Evolutionary conservation across 163 green algal species (phyloP).

Genomic region (Picocystis sp.): DNA sequence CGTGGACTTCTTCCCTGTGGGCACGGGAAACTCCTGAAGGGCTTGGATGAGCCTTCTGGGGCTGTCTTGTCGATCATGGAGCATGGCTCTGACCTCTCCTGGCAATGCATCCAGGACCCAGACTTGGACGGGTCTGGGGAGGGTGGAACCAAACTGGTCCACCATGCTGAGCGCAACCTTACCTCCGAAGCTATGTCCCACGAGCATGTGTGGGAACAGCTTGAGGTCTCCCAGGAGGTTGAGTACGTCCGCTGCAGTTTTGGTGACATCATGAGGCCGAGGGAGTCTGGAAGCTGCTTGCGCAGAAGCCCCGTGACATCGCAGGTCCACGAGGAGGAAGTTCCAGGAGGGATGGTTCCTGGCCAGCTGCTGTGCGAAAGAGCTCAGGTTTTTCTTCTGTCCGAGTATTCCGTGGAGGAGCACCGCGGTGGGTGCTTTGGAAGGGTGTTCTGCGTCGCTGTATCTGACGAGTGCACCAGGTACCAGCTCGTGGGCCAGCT

Average conservation of each 20-base stretch:
- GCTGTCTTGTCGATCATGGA: conserved; percentile 33
- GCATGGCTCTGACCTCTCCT: conserved; percentile 32
- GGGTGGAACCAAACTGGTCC: conserved; percentile 43
- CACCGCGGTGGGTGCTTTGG: conserved; percentile 58
- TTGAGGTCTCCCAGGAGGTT: conserved; percentile 49
- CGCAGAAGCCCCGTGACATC: conserved; percentile 68
- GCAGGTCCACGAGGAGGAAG: conserved; percentile 78
- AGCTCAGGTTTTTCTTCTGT: conserved; percentile 57
- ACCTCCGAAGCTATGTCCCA: conserved; percentile 85
- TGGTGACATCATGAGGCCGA: conserved; percentile 42
- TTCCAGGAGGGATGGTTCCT: conserved; percentile 66
- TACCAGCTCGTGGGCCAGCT: conserved; percentile 44
- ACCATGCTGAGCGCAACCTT: conserved; percentile 85
- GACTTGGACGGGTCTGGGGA: conserved; percentile 6
- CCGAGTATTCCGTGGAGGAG: conserved; percentile 88
- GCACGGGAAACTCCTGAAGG: conserved; percentile 40
- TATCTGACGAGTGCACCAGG: conserved; percentile 42
- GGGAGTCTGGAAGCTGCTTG: conserved; percentile 5
- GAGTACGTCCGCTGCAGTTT: conserved; percentile 56
- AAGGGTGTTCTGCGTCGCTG: neutral
- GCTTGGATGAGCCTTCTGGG: conserved; percentile 54
- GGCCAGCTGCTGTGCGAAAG: conserved; percentile 59
- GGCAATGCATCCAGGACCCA: conserved; percentile 47
- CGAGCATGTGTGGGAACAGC: conserved; percentile 69
- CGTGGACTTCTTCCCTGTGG: conserved; percentile 27